A percentile compares a stretch with the other conserved stretches of the same genome.
These are phyloP conservation scores for Podaxis sp. DNA, from an alignment of 768 basidiomycete species.

Conservation along the genomic window DNA sequence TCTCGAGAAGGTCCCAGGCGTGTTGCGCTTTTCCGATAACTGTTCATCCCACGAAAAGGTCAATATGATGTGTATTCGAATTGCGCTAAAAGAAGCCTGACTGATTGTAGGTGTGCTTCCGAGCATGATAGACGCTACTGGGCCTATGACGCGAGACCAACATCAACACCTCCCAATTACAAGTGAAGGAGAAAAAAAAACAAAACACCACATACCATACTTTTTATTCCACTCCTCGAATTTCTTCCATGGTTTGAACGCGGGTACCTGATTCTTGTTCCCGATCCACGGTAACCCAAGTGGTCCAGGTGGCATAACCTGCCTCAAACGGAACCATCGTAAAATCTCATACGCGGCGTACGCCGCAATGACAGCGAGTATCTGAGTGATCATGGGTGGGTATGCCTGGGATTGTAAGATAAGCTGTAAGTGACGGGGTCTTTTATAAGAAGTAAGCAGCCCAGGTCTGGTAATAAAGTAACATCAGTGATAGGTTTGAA, in stretches of 20 bases:
- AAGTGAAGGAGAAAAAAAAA: neutral
- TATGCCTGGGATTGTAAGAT: no score
- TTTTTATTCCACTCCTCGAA: slow-evolving; percentile 45
- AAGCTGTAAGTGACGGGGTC: neutral
- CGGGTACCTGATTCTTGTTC: slow-evolving; percentile 43
- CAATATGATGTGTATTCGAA: neutral
- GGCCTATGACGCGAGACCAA: slow-evolving; percentile 25
- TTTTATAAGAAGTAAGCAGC: neutral
- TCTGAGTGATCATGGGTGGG: neutral
- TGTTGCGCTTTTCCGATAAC: slow-evolving; percentile 27
- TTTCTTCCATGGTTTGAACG: slow-evolving; percentile 44
- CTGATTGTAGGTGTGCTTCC: slow-evolving; percentile 42
- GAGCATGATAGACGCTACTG: slow-evolving; percentile 39
- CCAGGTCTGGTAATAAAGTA: neutral
- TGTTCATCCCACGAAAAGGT: neutral
- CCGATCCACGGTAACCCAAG: slow-evolving; percentile 42
- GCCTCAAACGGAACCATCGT: slow-evolving; percentile 30
- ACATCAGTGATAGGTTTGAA: neutral
- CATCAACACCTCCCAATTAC: neutral
- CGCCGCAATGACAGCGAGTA: slow-evolving; percentile 12
- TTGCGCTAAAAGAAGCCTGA: slow-evolving; percentile 14
- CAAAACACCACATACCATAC: slow-evolving; percentile 33
- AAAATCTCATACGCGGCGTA: slow-evolving; percentile 22
- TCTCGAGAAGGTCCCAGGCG: slow-evolving; percentile 32
- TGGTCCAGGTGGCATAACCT: slow-evolving; percentile 45